A percentile compares a stretch with the other conserved stretches of the same genome.
phyloP scores from a whole-genome alignment of 768 basidiomycete genomes.

The Dendrothele bispora region DNA sequence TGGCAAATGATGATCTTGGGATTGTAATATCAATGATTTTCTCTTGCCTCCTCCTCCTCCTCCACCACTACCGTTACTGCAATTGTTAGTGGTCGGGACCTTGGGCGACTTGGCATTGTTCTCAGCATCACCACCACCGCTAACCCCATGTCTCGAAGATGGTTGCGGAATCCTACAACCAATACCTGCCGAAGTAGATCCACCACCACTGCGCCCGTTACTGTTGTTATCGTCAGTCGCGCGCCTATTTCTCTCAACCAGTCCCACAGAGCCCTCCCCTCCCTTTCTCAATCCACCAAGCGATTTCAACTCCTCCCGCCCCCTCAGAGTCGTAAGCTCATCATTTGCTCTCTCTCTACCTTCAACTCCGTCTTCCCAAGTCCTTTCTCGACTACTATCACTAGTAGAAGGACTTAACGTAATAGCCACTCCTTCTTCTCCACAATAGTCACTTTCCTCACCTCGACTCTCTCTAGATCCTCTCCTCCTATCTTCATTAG shows the following conservation, averaged over 20 bases:
- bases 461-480: slow-evolving; percentile 6
- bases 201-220: no score
- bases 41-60: no score
- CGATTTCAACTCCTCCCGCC: not conserved
- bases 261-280: not conserved
- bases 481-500: slow-evolving; percentile 2
- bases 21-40: no score
- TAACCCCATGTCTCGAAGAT: no score
- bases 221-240: no score
- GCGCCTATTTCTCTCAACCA: not conserved
- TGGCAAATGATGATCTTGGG: no score
- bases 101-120: no score
- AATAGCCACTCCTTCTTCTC: slow-evolving; percentile 36
- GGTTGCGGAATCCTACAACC: no score
- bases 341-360: slow-evolving; percentile 19
- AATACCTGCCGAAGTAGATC: no score
- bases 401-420: slow-evolving; percentile 27
- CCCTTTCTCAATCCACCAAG: not conserved
- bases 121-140: no score
- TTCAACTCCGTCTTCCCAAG: slow-evolving; percentile 29
- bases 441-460: slow-evolving; percentile 32
- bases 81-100: no score
- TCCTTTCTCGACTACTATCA: slow-evolving; percentile 16
- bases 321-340: not conserved
- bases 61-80: no score